These are phyloP conservation scores for Cyberlindnera samutprakarnensis DNA, from an alignment of 805 yeast species.

Conservation along the genomic window DNA sequence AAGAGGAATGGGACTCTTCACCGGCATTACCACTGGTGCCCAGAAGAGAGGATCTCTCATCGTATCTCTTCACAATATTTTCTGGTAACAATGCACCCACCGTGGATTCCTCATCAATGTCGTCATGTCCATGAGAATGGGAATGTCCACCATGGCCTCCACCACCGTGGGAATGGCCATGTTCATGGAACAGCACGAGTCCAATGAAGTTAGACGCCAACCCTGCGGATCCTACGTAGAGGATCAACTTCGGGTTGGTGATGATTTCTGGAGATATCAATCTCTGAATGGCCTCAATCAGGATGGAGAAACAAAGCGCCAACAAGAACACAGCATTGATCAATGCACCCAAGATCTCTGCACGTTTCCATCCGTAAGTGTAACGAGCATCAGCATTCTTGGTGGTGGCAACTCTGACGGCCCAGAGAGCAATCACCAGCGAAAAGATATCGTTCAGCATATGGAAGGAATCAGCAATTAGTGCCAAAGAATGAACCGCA, in stretches of 20 bases:
- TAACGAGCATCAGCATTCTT: conserved; percentile 79
- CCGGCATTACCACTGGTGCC: conserved; percentile 6
- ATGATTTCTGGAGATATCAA: conserved; percentile 74
- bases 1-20: too few species aligned
- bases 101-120: conserved; percentile 20
- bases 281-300: conserved; percentile 89
- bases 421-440: conserved; percentile 88
- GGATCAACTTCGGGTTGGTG: conserved; percentile 73
- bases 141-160: conserved; percentile 32
- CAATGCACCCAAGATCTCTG: conserved; percentile 92
- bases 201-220: conserved; percentile 79
- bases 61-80: conserved; percentile 32
- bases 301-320: conserved; percentile 87
- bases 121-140: conserved; percentile 21
- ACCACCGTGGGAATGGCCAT: conserved; percentile 49
- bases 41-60: conserved; percentile 15
- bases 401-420: conserved; percentile 81
- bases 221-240: conserved; percentile 80
- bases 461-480: conserved; percentile 95
- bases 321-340: conserved; percentile 88
- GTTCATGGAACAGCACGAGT: conserved; percentile 81
- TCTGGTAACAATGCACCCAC: conserved; percentile 36
- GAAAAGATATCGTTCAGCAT: conserved; percentile 95
- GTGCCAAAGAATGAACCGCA: conserved; percentile 87
- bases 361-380: conserved; percentile 98